phyloP scores from a whole-genome alignment of 2,329 filamentous ascomycete genomes.

The Calonectria henricotiae region DNA sequence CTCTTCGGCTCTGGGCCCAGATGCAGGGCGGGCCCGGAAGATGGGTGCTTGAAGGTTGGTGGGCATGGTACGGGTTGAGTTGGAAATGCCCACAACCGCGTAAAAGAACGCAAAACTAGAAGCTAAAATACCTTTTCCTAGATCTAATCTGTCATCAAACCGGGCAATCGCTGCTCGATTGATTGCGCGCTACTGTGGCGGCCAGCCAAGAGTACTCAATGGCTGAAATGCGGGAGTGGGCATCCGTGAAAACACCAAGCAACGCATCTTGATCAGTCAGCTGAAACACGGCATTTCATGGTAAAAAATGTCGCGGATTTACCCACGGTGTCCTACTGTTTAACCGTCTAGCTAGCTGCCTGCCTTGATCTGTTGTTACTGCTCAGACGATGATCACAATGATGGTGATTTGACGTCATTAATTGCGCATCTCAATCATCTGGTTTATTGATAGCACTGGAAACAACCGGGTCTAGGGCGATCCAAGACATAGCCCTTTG shows the following conservation, averaged over 20 bases:
- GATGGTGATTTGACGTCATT: constrained; percentile 3
- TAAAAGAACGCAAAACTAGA: constrained; percentile 1
- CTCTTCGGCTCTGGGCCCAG: background rate
- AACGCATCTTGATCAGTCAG: constrained; percentile 14
- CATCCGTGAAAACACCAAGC: background rate
- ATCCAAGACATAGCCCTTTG: background rate
- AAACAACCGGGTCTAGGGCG: constrained; percentile 1
- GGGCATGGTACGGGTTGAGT: background rate
- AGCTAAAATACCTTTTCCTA: constrained; percentile 9
- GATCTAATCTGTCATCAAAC: background rate
- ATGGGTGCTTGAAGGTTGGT: constrained; percentile 10
- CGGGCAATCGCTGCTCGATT: constrained; percentile 1
- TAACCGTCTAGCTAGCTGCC: background rate
- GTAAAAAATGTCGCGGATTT: background rate
- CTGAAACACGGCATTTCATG: background rate
- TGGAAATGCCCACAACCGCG: constrained; percentile 2
- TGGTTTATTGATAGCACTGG: background rate
- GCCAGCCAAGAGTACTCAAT: background rate
- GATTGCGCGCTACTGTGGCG: background rate
- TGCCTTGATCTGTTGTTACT: background rate
- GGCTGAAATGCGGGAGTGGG: background rate
- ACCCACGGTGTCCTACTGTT: background rate
- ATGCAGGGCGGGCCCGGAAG: background rate
- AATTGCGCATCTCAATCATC: background rate
- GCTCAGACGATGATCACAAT: background rate